Evolutionary conservation across 345 rosid species (phyloP).

Genomic region (Murraya koenigii): DNA sequence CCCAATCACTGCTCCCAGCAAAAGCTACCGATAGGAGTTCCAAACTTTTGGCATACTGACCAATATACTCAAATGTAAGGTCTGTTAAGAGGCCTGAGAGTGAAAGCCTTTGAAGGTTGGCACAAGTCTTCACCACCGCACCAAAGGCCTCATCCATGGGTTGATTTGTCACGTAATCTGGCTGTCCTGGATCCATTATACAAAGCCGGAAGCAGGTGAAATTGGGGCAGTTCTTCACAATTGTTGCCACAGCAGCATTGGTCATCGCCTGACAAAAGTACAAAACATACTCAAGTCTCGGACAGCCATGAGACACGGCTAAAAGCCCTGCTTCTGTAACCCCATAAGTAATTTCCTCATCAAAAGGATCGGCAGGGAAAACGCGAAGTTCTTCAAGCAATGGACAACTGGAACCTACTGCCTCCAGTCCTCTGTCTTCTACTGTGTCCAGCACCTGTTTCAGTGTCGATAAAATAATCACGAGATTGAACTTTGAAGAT

Average conservation of each 20-base stretch:
- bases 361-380: constrained; percentile 66
- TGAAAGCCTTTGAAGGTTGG: constrained; percentile 61
- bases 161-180: constrained; percentile 53
- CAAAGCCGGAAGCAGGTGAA: constrained; percentile 70
- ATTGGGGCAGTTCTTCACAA: constrained; percentile 63
- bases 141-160: constrained; percentile 80
- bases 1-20: constrained; percentile 69
- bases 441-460: constrained; percentile 62
- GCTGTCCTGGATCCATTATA: constrained; percentile 65
- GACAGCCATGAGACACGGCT: constrained; percentile 60
- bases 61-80: constrained; percentile 58
- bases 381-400: constrained; percentile 71
- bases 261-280: constrained; percentile 72
- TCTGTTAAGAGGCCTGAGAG: constrained; percentile 65
- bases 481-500: neutral
- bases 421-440: constrained; percentile 62
- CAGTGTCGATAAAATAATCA: constrained; percentile 2
- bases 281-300: constrained; percentile 59
- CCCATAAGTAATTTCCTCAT: constrained; percentile 43
- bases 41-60: constrained; percentile 59
- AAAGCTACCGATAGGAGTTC: constrained; percentile 71
- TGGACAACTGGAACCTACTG: constrained; percentile 51
- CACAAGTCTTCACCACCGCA: constrained; percentile 59
- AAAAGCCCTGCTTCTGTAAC: constrained; percentile 63
- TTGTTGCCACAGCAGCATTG: constrained; percentile 62